Percentiles rank a stretch among this genome's conserved stretches.
Evolutionary conservation across 192 early-diverging fungal genomes (phyloP).

Genomic region (Gryganskiella cystojenkinii): DNA sequence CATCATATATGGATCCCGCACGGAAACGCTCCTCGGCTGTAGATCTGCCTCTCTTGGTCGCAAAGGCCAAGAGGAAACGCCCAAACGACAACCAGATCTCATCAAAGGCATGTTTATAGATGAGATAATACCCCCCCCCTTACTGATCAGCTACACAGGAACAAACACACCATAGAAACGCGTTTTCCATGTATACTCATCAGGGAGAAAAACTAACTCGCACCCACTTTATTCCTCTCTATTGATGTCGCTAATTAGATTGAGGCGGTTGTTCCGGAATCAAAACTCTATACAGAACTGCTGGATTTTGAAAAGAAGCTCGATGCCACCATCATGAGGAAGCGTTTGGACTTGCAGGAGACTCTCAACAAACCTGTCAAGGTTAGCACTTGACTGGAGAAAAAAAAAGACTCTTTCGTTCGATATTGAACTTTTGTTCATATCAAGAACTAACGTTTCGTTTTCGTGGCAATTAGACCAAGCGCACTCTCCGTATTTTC

Average conservation of each 20-base stretch:
- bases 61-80: conserved; percentile 51
- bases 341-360: conserved; percentile 91
- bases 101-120: conserved; percentile 33
- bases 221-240: no score
- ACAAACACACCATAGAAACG: no score
- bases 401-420: no score
- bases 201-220: no score
- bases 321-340: conserved; percentile 91
- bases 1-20: conserved; percentile 37
- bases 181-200: no score
- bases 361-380: conserved; percentile 79
- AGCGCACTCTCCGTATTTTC: conserved; percentile 90
- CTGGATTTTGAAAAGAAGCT: conserved; percentile 89
- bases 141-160: no score
- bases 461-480: no score
- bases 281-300: conserved; percentile 86
- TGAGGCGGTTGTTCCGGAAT: conserved; percentile 92
- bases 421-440: no score
- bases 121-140: no score
- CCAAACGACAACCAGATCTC: conserved; percentile 54
- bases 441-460: no score
- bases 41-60: conserved; percentile 29
- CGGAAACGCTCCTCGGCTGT: conserved; percentile 37
- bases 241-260: no score
- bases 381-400: conserved; percentile 57